Percentiles rank a stretch among this genome's conserved stretches.
Conservation (phyloP, 2,329 filamentous ascomycete genomes). For the Calonectria hongkongensis region DNA sequence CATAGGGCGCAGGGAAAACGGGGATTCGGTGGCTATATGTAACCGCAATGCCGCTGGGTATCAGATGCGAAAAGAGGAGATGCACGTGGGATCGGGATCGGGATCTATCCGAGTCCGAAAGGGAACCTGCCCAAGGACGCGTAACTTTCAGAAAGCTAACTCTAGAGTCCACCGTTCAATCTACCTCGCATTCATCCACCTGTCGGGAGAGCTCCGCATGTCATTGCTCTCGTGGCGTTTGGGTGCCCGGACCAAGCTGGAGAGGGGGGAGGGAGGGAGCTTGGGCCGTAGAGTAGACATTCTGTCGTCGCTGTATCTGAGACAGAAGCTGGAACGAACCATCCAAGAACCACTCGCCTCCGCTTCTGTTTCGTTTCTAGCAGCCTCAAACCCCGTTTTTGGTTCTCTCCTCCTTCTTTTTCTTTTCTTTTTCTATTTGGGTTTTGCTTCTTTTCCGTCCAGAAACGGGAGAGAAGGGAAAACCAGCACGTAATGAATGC, state of each 20-base stretch:
- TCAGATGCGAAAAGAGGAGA: not conserved
- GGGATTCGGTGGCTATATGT: not conserved
- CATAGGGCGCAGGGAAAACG: not conserved
- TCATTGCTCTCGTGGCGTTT: slow-evolving; percentile 12
- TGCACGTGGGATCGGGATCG: slow-evolving; percentile 24
- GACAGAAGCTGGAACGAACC: slow-evolving; percentile 21
- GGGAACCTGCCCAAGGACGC: not conserved
- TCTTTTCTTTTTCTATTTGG: too few species aligned
- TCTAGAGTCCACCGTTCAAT: slow-evolving; percentile 22
- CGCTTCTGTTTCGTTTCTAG: not conserved
- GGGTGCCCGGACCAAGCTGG: not conserved
- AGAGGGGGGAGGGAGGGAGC: not conserved
- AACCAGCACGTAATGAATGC: slow-evolving; percentile 3
- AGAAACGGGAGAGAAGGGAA: too few species aligned
- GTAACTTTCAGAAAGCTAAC: not conserved
- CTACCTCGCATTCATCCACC: not conserved
- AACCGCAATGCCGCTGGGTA: not conserved
- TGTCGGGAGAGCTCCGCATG: not conserved
- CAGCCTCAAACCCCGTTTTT: not conserved
- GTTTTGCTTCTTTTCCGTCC: not conserved
- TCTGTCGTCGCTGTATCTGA: not conserved
- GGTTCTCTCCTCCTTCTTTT: not conserved
- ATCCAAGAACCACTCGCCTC: slow-evolving; percentile 2
- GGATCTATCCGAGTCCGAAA: slow-evolving; percentile 37
- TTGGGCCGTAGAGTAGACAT: slow-evolving; percentile 1